A percentile compares a stretch with the other conserved stretches of the same genome.
Evolutionary conservation across 208 protist species (phyloP).

Genomic region (Borovskyia barvae): DNA sequence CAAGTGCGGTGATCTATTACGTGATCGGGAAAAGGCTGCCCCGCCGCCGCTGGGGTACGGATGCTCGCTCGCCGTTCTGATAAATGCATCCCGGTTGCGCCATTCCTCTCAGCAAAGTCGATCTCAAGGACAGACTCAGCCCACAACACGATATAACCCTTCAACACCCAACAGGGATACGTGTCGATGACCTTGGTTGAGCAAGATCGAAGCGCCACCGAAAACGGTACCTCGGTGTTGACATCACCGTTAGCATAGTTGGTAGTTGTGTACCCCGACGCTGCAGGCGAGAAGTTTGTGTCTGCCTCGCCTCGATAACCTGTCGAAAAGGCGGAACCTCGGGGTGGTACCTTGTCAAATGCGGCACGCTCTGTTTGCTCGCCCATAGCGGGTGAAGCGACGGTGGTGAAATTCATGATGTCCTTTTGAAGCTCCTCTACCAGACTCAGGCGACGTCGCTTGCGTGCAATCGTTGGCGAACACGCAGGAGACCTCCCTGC

Average conservation of each 20-base stretch:
- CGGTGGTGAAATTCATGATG: background rate
- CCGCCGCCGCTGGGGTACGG: no score
- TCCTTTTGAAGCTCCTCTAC: slow-evolving; percentile 15
- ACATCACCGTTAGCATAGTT: background rate
- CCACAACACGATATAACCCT: slow-evolving; percentile 57
- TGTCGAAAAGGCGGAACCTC: no score
- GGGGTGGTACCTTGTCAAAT: no score
- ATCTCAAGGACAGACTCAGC: slow-evolving; percentile 38
- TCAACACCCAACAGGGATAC: slow-evolving; percentile 34
- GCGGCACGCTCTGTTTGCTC: no score
- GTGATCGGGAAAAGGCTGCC: no score
- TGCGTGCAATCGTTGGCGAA: background rate
- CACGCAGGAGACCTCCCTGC: background rate
- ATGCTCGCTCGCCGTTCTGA: no score
- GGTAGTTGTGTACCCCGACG: background rate
- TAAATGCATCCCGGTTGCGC: no score
- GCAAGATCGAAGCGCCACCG: slow-evolving; percentile 24
- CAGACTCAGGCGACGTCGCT: slow-evolving; percentile 10
- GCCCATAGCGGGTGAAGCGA: no score
- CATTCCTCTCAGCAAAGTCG: no score
- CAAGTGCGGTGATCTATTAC: no score
- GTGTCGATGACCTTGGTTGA: slow-evolving; percentile 30
- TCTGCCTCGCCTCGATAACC: no score
- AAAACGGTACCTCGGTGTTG: slow-evolving; percentile 11
- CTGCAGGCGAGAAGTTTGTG: no score